phyloP scores from a whole-genome alignment of 176 grass and related monocot genomes.

The Tuctoria greenei region DNA sequence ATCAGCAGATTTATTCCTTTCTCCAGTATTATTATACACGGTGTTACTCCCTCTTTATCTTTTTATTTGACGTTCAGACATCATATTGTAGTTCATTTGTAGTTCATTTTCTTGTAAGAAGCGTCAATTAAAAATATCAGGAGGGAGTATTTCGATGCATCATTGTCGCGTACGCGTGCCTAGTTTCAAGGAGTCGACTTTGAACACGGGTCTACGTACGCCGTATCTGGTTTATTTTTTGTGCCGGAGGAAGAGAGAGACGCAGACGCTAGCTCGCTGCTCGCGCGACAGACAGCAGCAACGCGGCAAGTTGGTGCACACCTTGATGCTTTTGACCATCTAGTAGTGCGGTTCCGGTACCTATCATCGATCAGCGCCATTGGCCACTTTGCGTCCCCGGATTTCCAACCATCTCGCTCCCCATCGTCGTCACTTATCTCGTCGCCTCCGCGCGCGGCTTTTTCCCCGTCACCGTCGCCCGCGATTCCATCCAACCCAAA shows the following conservation, averaged over 20 bases:
- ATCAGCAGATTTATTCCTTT: too few relatives aligned
- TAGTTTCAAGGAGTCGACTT: constrained; percentile 34
- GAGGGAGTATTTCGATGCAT: neutral
- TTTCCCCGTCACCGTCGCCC: neutral
- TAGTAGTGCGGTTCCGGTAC: constrained; percentile 39
- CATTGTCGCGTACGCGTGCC: neutral
- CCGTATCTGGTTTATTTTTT: constrained; percentile 19
- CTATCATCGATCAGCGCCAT: constrained; percentile 28
- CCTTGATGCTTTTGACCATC: constrained; percentile 59
- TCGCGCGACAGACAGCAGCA: neutral
- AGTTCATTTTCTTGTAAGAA: too few relatives aligned
- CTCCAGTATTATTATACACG: too few relatives aligned
- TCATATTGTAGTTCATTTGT: too few relatives aligned
- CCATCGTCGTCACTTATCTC: neutral
- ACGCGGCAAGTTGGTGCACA: constrained; percentile 37
- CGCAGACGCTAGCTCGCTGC: neutral
- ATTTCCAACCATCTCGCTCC: constrained; percentile 28
- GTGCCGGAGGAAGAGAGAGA: neutral
- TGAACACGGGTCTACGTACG: constrained; percentile 40
- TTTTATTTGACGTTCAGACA: too few relatives aligned
- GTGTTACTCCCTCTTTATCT: too few relatives aligned
- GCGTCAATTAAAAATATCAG: too few relatives aligned
- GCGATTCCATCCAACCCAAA: constrained; percentile 13
- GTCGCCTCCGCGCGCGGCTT: too few relatives aligned
- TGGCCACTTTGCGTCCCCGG: constrained; percentile 40